A percentile compares a stretch with the other conserved stretches of the same genome.
phyloP scores from a whole-genome alignment of 805 yeast genomes.

The Metschnikowia cerradonensis region DNA sequence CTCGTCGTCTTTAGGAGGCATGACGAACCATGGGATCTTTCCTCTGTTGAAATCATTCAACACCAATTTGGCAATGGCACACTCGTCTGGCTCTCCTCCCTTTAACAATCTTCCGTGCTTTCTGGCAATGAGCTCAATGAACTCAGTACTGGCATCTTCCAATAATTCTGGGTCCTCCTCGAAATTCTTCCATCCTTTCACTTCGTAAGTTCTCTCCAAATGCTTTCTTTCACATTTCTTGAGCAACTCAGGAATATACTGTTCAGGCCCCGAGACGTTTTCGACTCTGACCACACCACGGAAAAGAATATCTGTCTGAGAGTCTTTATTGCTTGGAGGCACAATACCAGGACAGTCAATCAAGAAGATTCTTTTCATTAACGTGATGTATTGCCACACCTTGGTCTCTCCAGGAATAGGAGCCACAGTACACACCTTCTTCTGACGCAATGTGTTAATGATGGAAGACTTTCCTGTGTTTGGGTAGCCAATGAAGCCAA shows the following conservation, averaged over 20 bases:
- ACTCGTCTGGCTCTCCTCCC: constrained; percentile 98
- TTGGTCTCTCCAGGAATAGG: constrained; percentile 99
- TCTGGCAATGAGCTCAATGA: constrained; percentile 85
- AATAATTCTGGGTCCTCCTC: constrained; percentile 46
- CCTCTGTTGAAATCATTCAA: constrained; percentile 96
- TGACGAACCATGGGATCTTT: constrained; percentile 95
- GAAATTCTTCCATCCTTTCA: constrained; percentile 73
- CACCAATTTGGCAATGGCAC: constrained; percentile 85
- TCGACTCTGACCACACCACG: constrained; percentile 99
- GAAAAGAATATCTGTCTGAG: constrained; percentile 87
- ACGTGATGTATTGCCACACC: constrained; percentile 97
- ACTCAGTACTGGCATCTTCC: constrained; percentile 52
- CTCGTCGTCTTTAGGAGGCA: constrained; percentile 78
- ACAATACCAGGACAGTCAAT: constrained; percentile 99
- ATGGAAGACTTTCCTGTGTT: constrained; percentile 97
- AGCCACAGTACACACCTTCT: constrained; percentile 95
- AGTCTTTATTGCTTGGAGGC: constrained; percentile 87
- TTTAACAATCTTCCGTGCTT: constrained; percentile 89
- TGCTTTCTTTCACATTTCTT: constrained; percentile 83
- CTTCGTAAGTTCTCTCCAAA: constrained; percentile 91
- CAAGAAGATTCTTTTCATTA: constrained; percentile 91
- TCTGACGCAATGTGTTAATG: constrained; percentile 86
- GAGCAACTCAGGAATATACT: constrained; percentile 83
- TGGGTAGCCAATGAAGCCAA: constrained; percentile 96
- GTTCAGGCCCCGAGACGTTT: constrained; percentile 93